These are phyloP conservation scores for Penicillium sp. DNA, from an alignment of 2,329 filamentous ascomycete genomes.

Conservation along the genomic window DNA sequence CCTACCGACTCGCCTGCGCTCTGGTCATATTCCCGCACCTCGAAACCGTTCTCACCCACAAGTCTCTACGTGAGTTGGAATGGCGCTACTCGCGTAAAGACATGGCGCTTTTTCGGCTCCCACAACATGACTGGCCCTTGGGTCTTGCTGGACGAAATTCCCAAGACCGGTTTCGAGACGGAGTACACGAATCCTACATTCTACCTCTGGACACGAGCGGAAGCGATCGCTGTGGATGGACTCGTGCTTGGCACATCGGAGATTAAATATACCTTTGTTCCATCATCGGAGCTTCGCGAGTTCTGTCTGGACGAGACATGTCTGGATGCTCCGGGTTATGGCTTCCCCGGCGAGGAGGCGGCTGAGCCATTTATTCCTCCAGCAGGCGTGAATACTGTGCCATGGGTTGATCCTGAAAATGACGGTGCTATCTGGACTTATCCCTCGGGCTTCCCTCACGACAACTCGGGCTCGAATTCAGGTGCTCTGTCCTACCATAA, in stretches of 20 bases:
- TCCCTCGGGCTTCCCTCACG: slow-evolving; percentile 22
- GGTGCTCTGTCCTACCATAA: background rate
- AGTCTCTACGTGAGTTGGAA: slow-evolving; percentile 48
- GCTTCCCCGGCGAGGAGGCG: slow-evolving; percentile 34
- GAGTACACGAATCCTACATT: slow-evolving; percentile 35
- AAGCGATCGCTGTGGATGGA: slow-evolving; percentile 41
- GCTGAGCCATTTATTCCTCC: slow-evolving; percentile 36
- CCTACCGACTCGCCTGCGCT: slow-evolving; percentile 48
- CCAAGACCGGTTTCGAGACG: slow-evolving; percentile 47
- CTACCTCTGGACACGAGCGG: slow-evolving; percentile 40
- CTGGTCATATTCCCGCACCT: slow-evolving; percentile 43
- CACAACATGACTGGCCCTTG: slow-evolving; percentile 38
- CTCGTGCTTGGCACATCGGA: slow-evolving; percentile 39
- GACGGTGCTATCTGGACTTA: slow-evolving; percentile 27
- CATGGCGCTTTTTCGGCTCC: slow-evolving; percentile 43
- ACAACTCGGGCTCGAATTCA: background rate
- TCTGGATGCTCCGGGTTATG: slow-evolving; percentile 35
- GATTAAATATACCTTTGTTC: slow-evolving; percentile 42
- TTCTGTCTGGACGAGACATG: slow-evolving; percentile 38
- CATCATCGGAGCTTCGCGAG: slow-evolving; percentile 38
- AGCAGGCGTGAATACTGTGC: slow-evolving; percentile 37
- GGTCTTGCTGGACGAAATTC: slow-evolving; percentile 32
- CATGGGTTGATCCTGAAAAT: slow-evolving; percentile 37
- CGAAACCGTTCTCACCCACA: slow-evolving; percentile 31
- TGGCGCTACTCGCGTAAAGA: slow-evolving; percentile 43